Conservation (phyloP, 1,284 basidiomycete species). For the Ganoderma meredithae region DNA sequence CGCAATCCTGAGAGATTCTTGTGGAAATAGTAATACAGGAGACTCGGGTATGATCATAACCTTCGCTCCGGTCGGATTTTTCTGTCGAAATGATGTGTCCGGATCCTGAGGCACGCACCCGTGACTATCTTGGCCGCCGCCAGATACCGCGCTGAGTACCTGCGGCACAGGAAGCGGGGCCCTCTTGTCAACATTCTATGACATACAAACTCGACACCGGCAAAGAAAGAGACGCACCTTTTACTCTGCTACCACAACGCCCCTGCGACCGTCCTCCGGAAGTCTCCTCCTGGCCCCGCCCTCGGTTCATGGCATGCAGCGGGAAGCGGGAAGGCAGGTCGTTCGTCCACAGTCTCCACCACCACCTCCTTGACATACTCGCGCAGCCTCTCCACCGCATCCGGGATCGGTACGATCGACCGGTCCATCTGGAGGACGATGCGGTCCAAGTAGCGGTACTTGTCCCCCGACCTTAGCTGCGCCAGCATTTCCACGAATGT, state of each 20-base stretch:
- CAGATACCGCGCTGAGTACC: neutral
- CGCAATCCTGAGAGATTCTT: neutral
- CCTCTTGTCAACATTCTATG: neutral
- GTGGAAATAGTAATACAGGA: neutral
- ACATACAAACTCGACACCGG: neutral
- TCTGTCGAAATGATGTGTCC: neutral
- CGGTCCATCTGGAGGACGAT: conserved; percentile 3
- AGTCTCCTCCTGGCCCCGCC: neutral
- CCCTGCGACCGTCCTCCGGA: neutral
- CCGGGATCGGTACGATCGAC: neutral
- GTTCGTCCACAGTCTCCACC: conserved; percentile 8
- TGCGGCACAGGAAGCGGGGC: neutral
- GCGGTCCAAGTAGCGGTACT: neutral
- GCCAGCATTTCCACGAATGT: neutral
- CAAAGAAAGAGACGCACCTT: neutral
- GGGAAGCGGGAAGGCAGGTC: neutral
- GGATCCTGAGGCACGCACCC: neutral
- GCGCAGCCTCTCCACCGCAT: neutral
- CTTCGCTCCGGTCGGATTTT: neutral
- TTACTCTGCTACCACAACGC: conserved; percentile 4
- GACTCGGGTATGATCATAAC: neutral
- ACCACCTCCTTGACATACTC: conserved; percentile 4
- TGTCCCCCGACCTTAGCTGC: neutral
- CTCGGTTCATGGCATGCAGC: neutral
- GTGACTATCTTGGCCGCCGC: neutral